Base-by-base conservation (phyloP, 139 green algal species). In the Chlamydomonas urium region DNA sequence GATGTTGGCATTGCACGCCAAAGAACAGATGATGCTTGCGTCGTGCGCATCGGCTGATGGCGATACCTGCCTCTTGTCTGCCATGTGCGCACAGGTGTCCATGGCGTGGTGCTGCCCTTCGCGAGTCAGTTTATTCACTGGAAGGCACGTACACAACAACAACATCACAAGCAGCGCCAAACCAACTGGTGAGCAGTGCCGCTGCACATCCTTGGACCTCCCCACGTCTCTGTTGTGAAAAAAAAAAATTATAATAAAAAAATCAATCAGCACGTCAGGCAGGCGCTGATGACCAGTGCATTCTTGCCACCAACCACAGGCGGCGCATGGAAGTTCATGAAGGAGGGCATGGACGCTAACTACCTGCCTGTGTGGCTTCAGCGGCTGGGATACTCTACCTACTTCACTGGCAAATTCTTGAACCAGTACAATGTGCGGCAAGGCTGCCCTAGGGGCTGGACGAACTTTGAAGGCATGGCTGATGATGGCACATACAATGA, bases 291-390 rank as follows among this genome's bases (percentile, higher is more conserved):
- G n/a, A n/a, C n/a, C n/a, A n/a, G n/a, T n/a, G n/a, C n/a, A n/a
- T n/a, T n/a, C n/a, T n/a, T n/a, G n/a, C n/a, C n/a, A n/a, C 17
- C 45, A 56, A 56, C 10, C 28, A 19, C 56, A 65, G 74, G 74
- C 58, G 66, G 65, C 28, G 66, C 31, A 24, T 2, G 1, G 4
- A 79, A 75, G 48, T 79, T 79, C 33, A 47, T 38, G 50, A 1
- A 37, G 4, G 24, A 67, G 8, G 2, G 34, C 1, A 26, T 75
- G 38, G 74, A 79, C 58, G 4, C 23, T 21, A 23, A 29, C 45
- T 79, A 72, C 56, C 74, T 79, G 47, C 74, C 74, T 1, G 47
- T 29, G 4, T 79, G 74, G 74, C 45, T 79, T 31, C 59, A 75
- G 59, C 19, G 8, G 17, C 26, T 59, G 38, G 65, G 65, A 14